A percentile compares a stretch with the other conserved stretches of the same genome.
These are phyloP conservation scores for Blastomyces parvus DNA, from an alignment of 2,329 filamentous ascomycete species.

Conservation along the genomic window DNA sequence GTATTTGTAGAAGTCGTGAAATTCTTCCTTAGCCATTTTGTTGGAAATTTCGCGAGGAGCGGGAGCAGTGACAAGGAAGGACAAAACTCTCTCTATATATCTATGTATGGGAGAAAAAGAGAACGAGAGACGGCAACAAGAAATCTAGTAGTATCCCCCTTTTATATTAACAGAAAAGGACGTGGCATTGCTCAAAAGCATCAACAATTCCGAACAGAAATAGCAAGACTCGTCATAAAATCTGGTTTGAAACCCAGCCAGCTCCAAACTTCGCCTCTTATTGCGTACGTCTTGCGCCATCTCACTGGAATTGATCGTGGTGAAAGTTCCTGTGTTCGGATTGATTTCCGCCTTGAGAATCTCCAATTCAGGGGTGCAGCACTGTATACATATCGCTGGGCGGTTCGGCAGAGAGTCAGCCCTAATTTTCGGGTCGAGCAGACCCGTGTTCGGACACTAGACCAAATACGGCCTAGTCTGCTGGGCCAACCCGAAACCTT, in stretches of 20 bases:
- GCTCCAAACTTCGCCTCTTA: not conserved
- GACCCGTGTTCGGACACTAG: constrained; percentile 2
- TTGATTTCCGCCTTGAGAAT: not conserved
- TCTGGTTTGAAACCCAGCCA: not conserved
- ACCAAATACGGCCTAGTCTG: not conserved
- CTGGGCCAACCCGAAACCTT: no score
- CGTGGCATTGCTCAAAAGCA: not conserved
- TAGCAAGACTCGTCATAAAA: not conserved
- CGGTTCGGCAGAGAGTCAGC: no score
- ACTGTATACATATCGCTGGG: no score
- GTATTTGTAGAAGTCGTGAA: constrained; percentile 26
- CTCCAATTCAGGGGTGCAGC: no score
- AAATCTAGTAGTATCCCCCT: not conserved
- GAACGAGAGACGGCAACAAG: not conserved
- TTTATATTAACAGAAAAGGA: not conserved
- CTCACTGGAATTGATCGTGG: not conserved
- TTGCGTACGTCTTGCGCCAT: not conserved
- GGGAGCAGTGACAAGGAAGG: not conserved
- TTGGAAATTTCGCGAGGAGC: constrained; percentile 11
- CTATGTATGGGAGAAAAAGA: not conserved
- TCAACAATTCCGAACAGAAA: not conserved
- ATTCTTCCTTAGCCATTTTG: not conserved
- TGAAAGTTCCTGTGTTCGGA: not conserved
- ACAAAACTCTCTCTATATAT: not conserved
- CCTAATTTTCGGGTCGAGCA: not conserved